These are phyloP conservation scores for Tetracentron sinense DNA, from an alignment of 164 flowering plant species.

Conservation along the genomic window DNA sequence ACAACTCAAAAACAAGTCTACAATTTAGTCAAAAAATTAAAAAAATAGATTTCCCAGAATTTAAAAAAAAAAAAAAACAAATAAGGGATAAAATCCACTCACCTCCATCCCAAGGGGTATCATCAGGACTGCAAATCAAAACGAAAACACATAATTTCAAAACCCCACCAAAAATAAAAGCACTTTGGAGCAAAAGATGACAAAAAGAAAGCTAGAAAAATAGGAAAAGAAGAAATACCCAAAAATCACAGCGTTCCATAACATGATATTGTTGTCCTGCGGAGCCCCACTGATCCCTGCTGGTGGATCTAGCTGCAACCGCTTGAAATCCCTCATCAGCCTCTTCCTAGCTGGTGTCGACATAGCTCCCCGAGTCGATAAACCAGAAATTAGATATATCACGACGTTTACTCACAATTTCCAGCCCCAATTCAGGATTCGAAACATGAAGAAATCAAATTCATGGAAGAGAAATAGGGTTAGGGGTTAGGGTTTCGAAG, in stretches of 20 bases:
- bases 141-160: neutral
- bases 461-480: too few relatives aligned
- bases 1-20: too few relatives aligned
- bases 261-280: neutral
- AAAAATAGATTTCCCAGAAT: neutral
- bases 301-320: neutral
- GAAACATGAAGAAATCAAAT: too few relatives aligned
- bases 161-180: neutral
- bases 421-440: too few relatives aligned
- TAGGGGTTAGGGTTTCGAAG: too few relatives aligned
- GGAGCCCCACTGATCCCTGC: neutral
- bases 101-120: neutral
- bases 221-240: neutral
- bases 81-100: neutral
- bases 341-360: neutral
- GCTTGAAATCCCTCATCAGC: conserved; percentile 5
- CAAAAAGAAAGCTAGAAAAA: neutral
- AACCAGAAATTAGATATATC: too few relatives aligned
- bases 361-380: neutral
- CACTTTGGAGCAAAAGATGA: too few relatives aligned
- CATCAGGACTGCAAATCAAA: neutral
- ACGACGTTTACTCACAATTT: too few relatives aligned
- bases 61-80: too few relatives aligned
- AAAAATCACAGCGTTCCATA: neutral
- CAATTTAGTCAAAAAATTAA: too few relatives aligned